These are phyloP conservation scores for Mortierella alpina DNA, from an alignment of 192 early-diverging fungal species.

Conservation along the genomic window DNA sequence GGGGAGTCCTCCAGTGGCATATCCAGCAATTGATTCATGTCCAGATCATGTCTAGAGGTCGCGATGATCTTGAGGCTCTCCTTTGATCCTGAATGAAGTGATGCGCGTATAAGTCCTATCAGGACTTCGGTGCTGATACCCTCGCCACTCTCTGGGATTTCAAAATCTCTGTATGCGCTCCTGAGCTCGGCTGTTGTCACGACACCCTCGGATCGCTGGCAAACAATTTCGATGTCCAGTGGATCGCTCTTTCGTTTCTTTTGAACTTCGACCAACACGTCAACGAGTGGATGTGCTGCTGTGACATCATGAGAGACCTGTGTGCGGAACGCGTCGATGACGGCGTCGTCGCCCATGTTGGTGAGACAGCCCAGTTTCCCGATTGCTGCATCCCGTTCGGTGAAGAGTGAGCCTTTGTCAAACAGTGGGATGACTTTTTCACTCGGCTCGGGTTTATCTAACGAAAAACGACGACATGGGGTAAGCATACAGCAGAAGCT, in stretches of 20 bases:
- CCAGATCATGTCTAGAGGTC: conserved; percentile 26
- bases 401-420: conserved; percentile 6
- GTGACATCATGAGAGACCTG: conserved; percentile 58
- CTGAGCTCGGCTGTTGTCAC: conserved; percentile 55
- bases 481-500: background rate
- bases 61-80: conserved; percentile 40
- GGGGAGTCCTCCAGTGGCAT: background rate
- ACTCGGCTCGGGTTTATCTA: conserved; percentile 17
- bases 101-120: conserved; percentile 38
- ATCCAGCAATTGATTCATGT: conserved; percentile 4
- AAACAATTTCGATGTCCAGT: conserved; percentile 59
- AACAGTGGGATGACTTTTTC: background rate
- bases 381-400: background rate
- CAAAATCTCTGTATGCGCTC: conserved; percentile 59
- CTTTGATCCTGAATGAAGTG: conserved; percentile 30
- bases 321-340: conserved; percentile 64
- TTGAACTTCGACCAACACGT: conserved; percentile 55
- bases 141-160: conserved; percentile 40
- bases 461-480: background rate
- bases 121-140: conserved; percentile 53
- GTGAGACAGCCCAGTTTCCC: conserved; percentile 34
- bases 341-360: conserved; percentile 57
- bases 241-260: conserved; percentile 45
- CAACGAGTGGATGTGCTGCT: conserved; percentile 51
- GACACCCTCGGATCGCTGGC: conserved; percentile 64